A percentile compares a stretch with the other conserved stretches of the same genome.
Conservation (phyloP, 768 basidiomycete species). For the Lactifluus echinatus region DNA sequence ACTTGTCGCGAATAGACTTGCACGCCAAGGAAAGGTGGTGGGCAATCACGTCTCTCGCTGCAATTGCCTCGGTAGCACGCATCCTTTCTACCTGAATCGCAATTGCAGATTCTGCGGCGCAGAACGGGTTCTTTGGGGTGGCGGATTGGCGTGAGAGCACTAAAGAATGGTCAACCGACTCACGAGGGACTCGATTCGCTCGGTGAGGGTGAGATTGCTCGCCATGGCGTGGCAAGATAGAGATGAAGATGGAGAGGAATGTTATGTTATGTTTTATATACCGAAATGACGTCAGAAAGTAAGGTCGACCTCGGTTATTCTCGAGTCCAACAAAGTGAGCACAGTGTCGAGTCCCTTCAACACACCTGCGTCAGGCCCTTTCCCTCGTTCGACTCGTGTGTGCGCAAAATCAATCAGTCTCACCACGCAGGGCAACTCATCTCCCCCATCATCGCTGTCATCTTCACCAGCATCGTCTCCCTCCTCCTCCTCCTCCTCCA, state of each 20-base stretch:
- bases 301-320: constrained; percentile 32
- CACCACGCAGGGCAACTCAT: constrained; percentile 31
- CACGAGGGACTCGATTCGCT: constrained; percentile 16
- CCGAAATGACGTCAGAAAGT: constrained; percentile 23
- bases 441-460: neutral
- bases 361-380: constrained; percentile 75
- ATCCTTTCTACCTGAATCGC: constrained; percentile 18
- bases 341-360: constrained; percentile 65
- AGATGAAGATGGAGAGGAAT: neutral
- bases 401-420: constrained; percentile 96
- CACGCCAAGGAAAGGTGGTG: constrained; percentile 18
- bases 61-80: constrained; percentile 16
- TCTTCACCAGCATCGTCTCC: constrained; percentile 11
- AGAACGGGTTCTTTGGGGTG: constrained; percentile 9
- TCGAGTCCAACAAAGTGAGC: constrained; percentile 47
- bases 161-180: neutral
- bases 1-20: constrained; percentile 19
- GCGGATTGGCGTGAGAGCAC: neutral
- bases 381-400: constrained; percentile 53
- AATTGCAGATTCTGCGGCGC: constrained; percentile 19
- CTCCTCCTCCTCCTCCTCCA: constrained; percentile 12
- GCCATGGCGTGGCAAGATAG: neutral
- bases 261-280: neutral
- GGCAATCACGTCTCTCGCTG: constrained; percentile 20
- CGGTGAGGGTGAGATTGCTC: neutral